Base-by-base conservation (phyloP, 1,284 basidiomycete species). In the Inonotus obliquus region DNA sequence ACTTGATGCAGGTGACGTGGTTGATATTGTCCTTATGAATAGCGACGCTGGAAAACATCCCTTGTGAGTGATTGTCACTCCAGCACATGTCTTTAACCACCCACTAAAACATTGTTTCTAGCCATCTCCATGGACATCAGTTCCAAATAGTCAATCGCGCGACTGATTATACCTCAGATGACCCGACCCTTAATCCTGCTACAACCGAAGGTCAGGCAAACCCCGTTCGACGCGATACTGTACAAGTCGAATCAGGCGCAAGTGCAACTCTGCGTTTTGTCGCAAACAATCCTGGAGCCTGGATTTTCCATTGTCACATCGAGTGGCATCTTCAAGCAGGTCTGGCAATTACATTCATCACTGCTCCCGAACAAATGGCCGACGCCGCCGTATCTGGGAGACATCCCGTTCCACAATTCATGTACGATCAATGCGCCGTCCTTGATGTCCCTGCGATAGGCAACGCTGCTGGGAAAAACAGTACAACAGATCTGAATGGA, bases 11-110 rank as follows among this genome's bases (percentile, higher is more conserved):
- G 76, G 86, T 47, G 84, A 92, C 10, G 87, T 91, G 2, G 76
- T 98, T 54, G 87, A 97, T 72, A 78, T 98, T 58, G 83, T 89
- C 1, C 75, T 97, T 54, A 85, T 87, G 72, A 97, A 96, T 73
- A 80, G 79, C n/a, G 90, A 92, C 71, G 76, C 77, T 19, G 63
- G 63, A 4, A 64, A 64, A 25, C 63, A 64, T 37, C 63, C 63
- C 11, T 64, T 64, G 63, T 64, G 53, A 38, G 63, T 56, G 6
- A n/a, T 17, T 13, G 0, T 25, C 21, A 1, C 41, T n/a, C 39
- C 17, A n/a, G 14, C 32, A 23, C 4, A 32, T 4, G 32, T 32
- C 32, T 32, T n/a, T 4, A 32, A 4, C 32, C 4, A 32, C 4
- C 32, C 32, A 32, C 32, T 32, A n/a, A n/a, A n/a, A n/a, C 32